These are phyloP conservation scores for Fonsecaea monophora DNA, from an alignment of 2,329 filamentous ascomycete species.

Conservation along the genomic window DNA sequence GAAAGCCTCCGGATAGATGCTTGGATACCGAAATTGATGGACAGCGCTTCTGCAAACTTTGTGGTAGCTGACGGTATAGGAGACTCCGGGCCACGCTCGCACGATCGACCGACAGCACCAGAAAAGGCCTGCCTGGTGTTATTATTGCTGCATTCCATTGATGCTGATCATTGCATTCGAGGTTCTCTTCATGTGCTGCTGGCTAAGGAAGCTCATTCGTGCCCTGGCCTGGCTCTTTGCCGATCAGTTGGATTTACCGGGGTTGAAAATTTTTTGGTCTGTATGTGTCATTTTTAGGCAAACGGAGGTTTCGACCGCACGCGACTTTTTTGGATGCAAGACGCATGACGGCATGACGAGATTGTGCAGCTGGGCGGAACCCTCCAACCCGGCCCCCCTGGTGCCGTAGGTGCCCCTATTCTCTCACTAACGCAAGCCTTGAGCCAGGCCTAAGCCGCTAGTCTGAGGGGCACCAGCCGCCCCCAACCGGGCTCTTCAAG, in stretches of 20 bases:
- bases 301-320: slow-evolving; percentile 3
- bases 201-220: background rate
- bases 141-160: slow-evolving; percentile 16
- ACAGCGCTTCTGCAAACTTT: background rate
- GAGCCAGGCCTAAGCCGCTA: slow-evolving; percentile 5
- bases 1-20: background rate
- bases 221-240: slow-evolving; percentile 2
- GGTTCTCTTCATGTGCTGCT: background rate
- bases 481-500: background rate
- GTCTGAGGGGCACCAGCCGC: background rate
- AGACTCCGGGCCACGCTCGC: slow-evolving; percentile 7
- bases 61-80: background rate
- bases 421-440: slow-evolving; percentile 12
- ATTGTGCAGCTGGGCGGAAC: slow-evolving; percentile 13
- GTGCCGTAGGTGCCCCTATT: background rate
- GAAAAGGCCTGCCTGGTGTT: slow-evolving; percentile 2
- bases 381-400: background rate
- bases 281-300: slow-evolving; percentile 9
- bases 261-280: background rate
- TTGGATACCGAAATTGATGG: slow-evolving; percentile 1
- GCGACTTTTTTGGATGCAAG: slow-evolving; percentile 1
- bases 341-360: slow-evolving; percentile 19
- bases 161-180: slow-evolving; percentile 15
- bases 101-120: slow-evolving; percentile 19
- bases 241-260: background rate